Evolutionary conservation across 192 early-diverging fungal species (phyloP).

Genomic region (Backusella luteola): DNA sequence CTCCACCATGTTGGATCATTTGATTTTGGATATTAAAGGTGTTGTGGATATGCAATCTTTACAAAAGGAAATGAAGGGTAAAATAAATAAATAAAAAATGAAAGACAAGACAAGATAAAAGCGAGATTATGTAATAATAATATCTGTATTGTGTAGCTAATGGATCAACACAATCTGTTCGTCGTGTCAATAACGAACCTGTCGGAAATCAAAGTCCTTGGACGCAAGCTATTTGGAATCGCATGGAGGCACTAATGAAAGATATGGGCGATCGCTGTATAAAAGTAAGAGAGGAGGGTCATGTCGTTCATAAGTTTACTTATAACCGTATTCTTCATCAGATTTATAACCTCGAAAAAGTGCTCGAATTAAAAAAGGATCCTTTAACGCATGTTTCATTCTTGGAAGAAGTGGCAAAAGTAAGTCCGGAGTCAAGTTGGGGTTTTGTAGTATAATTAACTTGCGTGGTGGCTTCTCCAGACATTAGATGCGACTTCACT

Average conservation of each 20-base stretch:
- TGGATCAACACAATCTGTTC: constrained; percentile 28
- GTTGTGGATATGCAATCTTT: constrained; percentile 47
- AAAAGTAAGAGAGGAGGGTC: constrained; percentile 40
- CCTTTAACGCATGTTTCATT: constrained; percentile 47
- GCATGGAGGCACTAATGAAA: constrained; percentile 53
- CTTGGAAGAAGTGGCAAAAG: constrained; percentile 48
- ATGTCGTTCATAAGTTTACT: neutral
- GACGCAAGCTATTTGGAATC: constrained; percentile 49
- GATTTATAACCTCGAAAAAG: constrained; percentile 53
- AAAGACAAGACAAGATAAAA: neutral
- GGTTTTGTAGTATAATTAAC: too few relatives aligned
- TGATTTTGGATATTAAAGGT: constrained; percentile 45
- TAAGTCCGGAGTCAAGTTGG: neutral
- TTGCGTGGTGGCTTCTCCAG: constrained; percentile 10
- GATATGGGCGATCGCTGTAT: constrained; percentile 50
- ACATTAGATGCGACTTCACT: constrained; percentile 47
- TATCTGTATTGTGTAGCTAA: constrained; percentile 3
- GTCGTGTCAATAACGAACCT: constrained; percentile 53
- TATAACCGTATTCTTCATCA: neutral
- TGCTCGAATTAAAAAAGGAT: constrained; percentile 49
- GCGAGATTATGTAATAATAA: neutral
- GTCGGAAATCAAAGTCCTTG: constrained; percentile 42
- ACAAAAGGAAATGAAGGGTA: constrained; percentile 54
- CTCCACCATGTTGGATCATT: constrained; percentile 34
- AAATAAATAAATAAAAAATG: neutral